These are phyloP conservation scores for Mycothermus thermophilus DNA, from an alignment of 495 filamentous ascomycete genomes.

Conservation along the genomic window DNA sequence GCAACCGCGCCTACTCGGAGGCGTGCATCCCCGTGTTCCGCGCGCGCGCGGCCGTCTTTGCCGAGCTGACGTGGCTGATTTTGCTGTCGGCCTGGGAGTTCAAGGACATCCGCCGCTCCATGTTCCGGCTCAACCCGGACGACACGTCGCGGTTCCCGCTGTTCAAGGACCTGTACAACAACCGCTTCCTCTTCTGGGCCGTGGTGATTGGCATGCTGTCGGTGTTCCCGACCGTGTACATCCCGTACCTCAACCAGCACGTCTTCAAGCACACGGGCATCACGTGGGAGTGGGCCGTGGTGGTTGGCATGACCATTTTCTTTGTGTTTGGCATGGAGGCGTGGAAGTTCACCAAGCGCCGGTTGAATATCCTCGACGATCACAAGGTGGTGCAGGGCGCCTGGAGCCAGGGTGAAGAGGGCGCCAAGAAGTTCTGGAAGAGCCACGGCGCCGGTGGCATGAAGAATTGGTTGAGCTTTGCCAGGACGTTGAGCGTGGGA, in stretches of 20 bases:
- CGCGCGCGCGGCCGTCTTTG: conserved; percentile 64
- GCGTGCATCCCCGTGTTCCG: conserved; percentile 54
- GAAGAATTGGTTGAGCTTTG: conserved; percentile 21
- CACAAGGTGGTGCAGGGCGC: conserved; percentile 24
- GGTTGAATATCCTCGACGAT: conserved; percentile 30
- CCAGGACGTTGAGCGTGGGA: conserved; percentile 6
- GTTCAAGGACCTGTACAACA: conserved; percentile 52
- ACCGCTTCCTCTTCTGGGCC: conserved; percentile 62
- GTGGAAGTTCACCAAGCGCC: conserved; percentile 54
- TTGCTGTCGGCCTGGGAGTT: conserved; percentile 66
- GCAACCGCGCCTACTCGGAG: conserved; percentile 45
- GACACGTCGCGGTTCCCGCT: conserved; percentile 35
- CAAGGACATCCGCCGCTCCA: conserved; percentile 51
- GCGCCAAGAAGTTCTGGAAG: conserved; percentile 19
- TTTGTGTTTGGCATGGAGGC: conserved; percentile 50
- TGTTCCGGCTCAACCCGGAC: conserved; percentile 55
- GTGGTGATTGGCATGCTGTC: conserved; percentile 51
- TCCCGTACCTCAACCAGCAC: conserved; percentile 49
- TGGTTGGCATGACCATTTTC: conserved; percentile 43
- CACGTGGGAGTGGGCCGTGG: conserved; percentile 58
- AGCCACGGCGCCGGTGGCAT: too few relatives aligned
- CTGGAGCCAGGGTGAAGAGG: conserved; percentile 32
- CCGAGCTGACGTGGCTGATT: conserved; percentile 58
- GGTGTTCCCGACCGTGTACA: conserved; percentile 61
- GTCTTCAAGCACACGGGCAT: conserved; percentile 69